Conservation (phyloP, 257 asterid species). For the Solanum ossicruentum region DNA sequence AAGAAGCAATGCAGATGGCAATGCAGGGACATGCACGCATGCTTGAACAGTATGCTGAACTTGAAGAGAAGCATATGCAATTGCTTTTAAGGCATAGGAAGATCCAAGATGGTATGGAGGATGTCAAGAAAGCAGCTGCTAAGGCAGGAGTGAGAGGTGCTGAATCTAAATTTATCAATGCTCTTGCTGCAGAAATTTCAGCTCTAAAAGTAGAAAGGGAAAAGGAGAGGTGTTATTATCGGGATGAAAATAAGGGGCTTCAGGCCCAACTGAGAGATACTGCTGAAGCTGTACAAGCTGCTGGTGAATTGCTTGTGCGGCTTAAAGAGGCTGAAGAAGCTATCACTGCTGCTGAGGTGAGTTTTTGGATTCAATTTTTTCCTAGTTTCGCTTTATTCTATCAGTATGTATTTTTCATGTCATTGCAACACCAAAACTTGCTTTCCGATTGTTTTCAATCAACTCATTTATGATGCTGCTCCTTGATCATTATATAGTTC, state of each 20-base stretch:
- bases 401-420: not conserved
- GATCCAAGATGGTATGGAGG: conserved; percentile 76
- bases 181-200: conserved; percentile 84
- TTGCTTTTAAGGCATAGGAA: conserved; percentile 72
- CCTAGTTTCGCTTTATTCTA: not conserved
- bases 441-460: not conserved
- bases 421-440: not conserved
- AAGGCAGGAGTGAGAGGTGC: conserved; percentile 94
- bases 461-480: not conserved
- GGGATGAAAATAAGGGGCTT: conserved; percentile 85
- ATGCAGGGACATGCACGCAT: conserved; percentile 99
- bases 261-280: conserved; percentile 95
- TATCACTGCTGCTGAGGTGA: conserved; percentile 73
- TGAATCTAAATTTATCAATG: conserved; percentile 80
- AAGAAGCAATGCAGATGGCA: conserved; percentile 98
- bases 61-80: conserved; percentile 87
- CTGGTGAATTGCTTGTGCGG: conserved; percentile 89
- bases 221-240: conserved; percentile 64
- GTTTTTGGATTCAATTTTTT: conserved; percentile 6
- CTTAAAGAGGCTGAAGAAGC: conserved; percentile 94
- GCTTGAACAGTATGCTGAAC: conserved; percentile 97
- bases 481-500: not conserved
- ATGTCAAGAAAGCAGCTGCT: conserved; percentile 90
- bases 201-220: conserved; percentile 74
- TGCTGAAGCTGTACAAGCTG: conserved; percentile 99